phyloP scores from a whole-genome alignment of 1,284 basidiomycete genomes.

The Boletus calvinii region DNA sequence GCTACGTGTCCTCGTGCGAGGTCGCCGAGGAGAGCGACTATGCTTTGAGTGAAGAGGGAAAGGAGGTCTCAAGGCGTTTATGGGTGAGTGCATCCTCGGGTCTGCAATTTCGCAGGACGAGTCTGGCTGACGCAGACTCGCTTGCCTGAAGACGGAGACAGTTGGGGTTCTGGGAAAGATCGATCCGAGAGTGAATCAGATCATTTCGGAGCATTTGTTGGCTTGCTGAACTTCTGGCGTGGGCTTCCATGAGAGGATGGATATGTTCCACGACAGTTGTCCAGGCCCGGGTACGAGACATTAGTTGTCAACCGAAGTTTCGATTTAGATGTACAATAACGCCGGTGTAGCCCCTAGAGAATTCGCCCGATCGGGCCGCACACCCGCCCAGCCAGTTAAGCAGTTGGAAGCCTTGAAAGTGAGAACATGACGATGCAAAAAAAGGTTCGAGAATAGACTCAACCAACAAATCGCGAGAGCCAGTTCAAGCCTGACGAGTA shows the following conservation, averaged over 20 bases:
- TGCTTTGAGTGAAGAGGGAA: conserved; percentile 28
- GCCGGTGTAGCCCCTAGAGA: too few species aligned
- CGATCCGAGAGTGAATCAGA: conserved; percentile 29
- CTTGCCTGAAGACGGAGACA: conserved; percentile 23
- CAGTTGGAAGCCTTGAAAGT: too few species aligned
- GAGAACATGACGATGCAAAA: too few species aligned
- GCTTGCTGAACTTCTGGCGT: conserved; percentile 10
- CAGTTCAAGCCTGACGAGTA: too few species aligned
- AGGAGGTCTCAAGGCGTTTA: conserved; percentile 24
- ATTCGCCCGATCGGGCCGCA: too few species aligned
- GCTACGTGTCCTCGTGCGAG: conserved; percentile 27
- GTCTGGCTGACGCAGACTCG: conserved; percentile 2
- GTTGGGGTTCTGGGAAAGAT: conserved; percentile 24
- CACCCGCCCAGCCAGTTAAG: too few species aligned
- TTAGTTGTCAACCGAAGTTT: too few species aligned
- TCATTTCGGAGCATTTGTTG: conserved; percentile 26
- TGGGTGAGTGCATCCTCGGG: conserved; percentile 25
- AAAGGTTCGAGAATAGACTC: too few species aligned
- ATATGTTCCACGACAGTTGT: neutral
- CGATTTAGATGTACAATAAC: too few species aligned
- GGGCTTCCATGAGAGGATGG: neutral
- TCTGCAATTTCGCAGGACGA: neutral
- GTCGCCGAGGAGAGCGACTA: conserved; percentile 30
- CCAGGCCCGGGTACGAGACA: too few species aligned
- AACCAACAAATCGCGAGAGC: too few species aligned